Evolutionary conservation across 805 yeast genomes (phyloP).

Genomic region (Candida tibetensis): DNA sequence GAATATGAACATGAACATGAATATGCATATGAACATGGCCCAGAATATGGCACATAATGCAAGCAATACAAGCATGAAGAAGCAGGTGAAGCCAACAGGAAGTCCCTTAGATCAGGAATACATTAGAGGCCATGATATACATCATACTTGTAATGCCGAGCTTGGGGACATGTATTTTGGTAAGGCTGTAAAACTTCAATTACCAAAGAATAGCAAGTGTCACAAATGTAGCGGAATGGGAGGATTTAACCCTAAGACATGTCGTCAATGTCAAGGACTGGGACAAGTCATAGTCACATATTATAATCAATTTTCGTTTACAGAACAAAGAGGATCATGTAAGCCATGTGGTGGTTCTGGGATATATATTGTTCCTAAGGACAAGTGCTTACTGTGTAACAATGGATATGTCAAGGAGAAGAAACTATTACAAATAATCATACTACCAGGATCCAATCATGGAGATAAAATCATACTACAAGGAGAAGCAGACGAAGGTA

Average conservation of each 20-base stretch:
- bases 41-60: background rate
- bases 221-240: constrained; percentile 52
- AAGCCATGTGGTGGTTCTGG: constrained; percentile 38
- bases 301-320: constrained; percentile 43
- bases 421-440: constrained; percentile 49
- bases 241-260: constrained; percentile 34
- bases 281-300: constrained; percentile 44
- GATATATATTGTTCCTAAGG: constrained; percentile 16
- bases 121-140: constrained; percentile 52
- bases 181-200: constrained; percentile 50
- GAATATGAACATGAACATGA: constrained; percentile 10
- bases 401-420: constrained; percentile 48
- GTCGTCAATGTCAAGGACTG: constrained; percentile 45
- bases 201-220: constrained; percentile 52
- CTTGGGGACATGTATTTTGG: constrained; percentile 60
- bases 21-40: constrained; percentile 8
- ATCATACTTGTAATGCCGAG: constrained; percentile 51
- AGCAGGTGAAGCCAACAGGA: constrained; percentile 22
- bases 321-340: constrained; percentile 32
- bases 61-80: constrained; percentile 9
- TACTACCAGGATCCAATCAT: constrained; percentile 54
- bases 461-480: constrained; percentile 52
- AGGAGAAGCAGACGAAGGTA: constrained; percentile 67
- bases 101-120: constrained; percentile 7
- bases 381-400: constrained; percentile 20